Evolutionary conservation across 2,329 filamentous ascomycete genomes (phyloP).

Genomic region (Clonostachys sp.): DNA sequence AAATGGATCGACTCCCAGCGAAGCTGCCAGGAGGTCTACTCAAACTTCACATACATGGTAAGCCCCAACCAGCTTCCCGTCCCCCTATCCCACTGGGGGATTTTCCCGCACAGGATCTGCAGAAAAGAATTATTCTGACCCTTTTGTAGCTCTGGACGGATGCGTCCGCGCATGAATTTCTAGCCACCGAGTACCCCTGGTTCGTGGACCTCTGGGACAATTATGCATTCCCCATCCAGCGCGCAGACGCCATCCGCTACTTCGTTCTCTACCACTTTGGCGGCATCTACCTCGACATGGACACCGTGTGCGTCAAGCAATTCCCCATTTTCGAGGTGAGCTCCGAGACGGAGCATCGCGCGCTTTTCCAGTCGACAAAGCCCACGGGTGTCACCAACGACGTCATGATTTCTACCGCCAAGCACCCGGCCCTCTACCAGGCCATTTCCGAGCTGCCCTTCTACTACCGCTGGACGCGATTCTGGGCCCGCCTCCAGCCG

Average conservation of each 20-base stretch:
- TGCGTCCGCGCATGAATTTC: slow-evolving; percentile 60
- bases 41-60: slow-evolving; percentile 71
- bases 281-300: slow-evolving; percentile 65
- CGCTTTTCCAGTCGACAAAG: slow-evolving; percentile 42
- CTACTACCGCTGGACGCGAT: slow-evolving; percentile 53
- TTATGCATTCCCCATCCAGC: slow-evolving; percentile 68
- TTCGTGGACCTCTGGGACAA: slow-evolving; percentile 66
- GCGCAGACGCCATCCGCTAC: slow-evolving; percentile 69
- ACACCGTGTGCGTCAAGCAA: slow-evolving; percentile 19
- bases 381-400: slow-evolving; percentile 81
- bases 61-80: slow-evolving; percentile 8
- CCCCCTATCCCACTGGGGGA: background rate
- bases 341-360: slow-evolving; percentile 10
- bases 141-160: slow-evolving; percentile 65
- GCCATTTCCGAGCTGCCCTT: slow-evolving; percentile 61
- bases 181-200: slow-evolving; percentile 65
- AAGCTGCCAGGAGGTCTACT: slow-evolving; percentile 63
- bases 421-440: slow-evolving; percentile 70
- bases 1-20: slow-evolving; percentile 63
- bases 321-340: slow-evolving; percentile 20
- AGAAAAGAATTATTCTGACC: background rate
- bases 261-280: slow-evolving; percentile 69
- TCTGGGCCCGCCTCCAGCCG: slow-evolving; percentile 56
- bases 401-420: slow-evolving; percentile 68
- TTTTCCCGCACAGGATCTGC: background rate